Conservation (phyloP, 805 yeast genomes). For the Tetrapisispora arboricola region DNA sequence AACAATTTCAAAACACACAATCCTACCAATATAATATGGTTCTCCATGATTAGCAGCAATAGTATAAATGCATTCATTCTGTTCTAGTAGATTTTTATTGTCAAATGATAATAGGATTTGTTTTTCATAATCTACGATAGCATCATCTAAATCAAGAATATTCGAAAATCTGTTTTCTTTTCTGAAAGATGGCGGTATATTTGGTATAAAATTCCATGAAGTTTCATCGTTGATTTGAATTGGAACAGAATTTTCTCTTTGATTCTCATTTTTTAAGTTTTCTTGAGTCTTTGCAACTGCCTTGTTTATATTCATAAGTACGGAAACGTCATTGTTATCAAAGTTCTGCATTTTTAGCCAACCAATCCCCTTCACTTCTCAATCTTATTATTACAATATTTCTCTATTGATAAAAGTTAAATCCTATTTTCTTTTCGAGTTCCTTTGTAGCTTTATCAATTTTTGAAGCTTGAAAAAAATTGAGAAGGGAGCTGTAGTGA, state of each 20-base stretch:
- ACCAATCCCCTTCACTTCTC: too few relatives aligned
- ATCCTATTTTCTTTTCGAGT: too few relatives aligned
- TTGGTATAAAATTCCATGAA: slow-evolving; percentile 27
- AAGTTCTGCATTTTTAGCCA: not conserved
- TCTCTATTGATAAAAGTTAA: too few relatives aligned
- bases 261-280: not conserved
- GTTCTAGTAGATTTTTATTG: slow-evolving; percentile 35
- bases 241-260: not conserved
- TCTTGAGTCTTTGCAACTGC: not conserved
- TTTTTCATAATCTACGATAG: slow-evolving; percentile 25
- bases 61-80: slow-evolving; percentile 61
- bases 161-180: slow-evolving; percentile 29
- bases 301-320: not conserved
- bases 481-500: too few relatives aligned
- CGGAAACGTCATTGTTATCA: not conserved
- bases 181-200: slow-evolving; percentile 25
- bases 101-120: slow-evolving; percentile 22
- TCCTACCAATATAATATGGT: slow-evolving; percentile 80
- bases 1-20: slow-evolving; percentile 54
- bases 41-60: slow-evolving; percentile 88
- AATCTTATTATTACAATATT: too few relatives aligned
- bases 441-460: too few relatives aligned
- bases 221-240: not conserved
- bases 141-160: slow-evolving; percentile 32
- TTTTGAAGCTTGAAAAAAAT: too few relatives aligned